Conservation (phyloP, 2,329 filamentous ascomycete species). For the Dactylellina sp. region DNA sequence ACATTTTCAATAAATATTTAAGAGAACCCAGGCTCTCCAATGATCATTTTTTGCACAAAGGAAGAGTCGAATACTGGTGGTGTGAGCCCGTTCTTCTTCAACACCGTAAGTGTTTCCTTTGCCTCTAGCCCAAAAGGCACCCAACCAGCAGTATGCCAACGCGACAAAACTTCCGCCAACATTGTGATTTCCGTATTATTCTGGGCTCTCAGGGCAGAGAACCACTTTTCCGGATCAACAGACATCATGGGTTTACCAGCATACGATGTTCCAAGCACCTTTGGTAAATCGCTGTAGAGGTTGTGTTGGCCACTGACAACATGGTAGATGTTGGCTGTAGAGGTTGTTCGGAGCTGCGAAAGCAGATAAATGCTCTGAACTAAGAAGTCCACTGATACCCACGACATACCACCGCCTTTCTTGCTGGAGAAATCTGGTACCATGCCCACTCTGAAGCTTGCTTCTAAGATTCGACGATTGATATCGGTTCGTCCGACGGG, state of each 20-base stretch:
- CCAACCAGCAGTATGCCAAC: constrained; percentile 31
- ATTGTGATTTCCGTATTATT: constrained; percentile 33
- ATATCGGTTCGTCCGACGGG: constrained; percentile 38
- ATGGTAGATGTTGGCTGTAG: constrained; percentile 26
- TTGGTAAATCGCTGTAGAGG: constrained; percentile 26
- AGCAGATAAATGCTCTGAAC: constrained; percentile 29
- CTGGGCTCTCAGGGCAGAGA: constrained; percentile 15
- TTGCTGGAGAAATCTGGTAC: constrained; percentile 33
- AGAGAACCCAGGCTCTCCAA: constrained; percentile 22
- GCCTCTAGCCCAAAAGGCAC: constrained; percentile 28
- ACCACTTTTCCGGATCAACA: constrained; percentile 26
- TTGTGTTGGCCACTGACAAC: constrained; percentile 25
- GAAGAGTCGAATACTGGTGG: constrained; percentile 14
- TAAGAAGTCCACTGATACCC: constrained; percentile 32
- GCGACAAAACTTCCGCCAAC: constrained; percentile 31
- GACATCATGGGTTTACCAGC: constrained; percentile 14
- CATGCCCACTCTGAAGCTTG: constrained; percentile 34
- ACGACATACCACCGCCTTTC: constrained; percentile 36
- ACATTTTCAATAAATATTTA: too few relatives aligned
- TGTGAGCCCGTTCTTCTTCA: constrained; percentile 22
- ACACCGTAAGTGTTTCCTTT: constrained; percentile 14
- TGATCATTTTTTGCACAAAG: constrained; percentile 22
- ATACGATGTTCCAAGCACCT: constrained; percentile 18
- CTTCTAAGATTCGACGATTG: constrained; percentile 34
- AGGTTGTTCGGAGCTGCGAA: constrained; percentile 11